Base-by-base conservation (phyloP, 1,139 yeast species). In the Wickerhamomyces sp. region DNA sequence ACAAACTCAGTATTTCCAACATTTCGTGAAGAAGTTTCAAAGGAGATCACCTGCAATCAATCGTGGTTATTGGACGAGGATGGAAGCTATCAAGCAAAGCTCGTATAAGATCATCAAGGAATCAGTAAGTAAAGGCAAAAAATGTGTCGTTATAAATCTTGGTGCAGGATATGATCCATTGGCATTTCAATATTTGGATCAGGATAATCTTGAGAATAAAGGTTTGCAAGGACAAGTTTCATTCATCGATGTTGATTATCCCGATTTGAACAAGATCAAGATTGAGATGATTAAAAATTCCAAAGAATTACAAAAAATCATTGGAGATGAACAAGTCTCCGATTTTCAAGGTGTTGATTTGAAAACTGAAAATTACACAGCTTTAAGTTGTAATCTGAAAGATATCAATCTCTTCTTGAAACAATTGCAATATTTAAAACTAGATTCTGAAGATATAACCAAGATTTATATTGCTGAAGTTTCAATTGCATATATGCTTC, bases 81-180 rank as follows among this genome's bases (percentile, higher is more conserved):
- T 85, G 78, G 79, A 79, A 49, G 76, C 87, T 7, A 78, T 85
- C 37, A 68, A 76, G 43, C 62, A 61, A 33, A 62, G 76, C 35
- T 66, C 82, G 13, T 53, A 66, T 26, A 60, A 67, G 27, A 74
- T 80, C 15, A 59, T 73, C 4, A 36, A 49, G 24, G 50, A 48
- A 1, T 47, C 45, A 1, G 47, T 54, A 9, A 41, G 52, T 1
- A 35, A 46, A 12, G 45, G 50, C 35, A 38, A 40, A 21, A 39
- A 35, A 25, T 43, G 51, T 4, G 60, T 72, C 23, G 66, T 85
- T 4, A 68, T 85, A 23, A 85, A 84, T 54, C 61, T 85, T 27
- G 95, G 95, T 2, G 84, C 94, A 59, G 95, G 95, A 6, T 85
- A 72, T 53, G 89, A 81, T 54, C 86, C 88, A 4, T 60, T 83